Conservation (phyloP, 2,329 filamentous ascomycete genomes). For the Bipolaris cookei region DNA sequence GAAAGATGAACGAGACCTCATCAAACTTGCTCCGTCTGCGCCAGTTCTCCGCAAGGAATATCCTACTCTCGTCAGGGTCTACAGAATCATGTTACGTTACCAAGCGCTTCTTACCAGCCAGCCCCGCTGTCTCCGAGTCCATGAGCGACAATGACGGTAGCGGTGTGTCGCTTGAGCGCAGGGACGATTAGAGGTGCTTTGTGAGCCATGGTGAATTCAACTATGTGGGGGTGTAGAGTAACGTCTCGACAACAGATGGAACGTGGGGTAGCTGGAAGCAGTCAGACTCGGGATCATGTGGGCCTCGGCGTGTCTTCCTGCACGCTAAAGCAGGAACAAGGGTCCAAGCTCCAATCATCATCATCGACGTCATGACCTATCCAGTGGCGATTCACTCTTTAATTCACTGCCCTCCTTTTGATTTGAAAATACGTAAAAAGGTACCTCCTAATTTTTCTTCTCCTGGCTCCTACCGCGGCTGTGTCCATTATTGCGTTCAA, state of each 20-base stretch:
- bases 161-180: conserved; percentile 82
- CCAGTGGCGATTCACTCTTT: conserved; percentile 9
- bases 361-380: conserved; percentile 43
- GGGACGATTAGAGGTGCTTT: conserved; percentile 71
- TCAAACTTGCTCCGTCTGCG: conserved; percentile 78
- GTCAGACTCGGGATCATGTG: conserved; percentile 13
- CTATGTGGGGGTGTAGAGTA: conserved; percentile 4
- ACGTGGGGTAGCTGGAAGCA: conserved; percentile 24
- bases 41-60: conserved; percentile 85
- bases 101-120: conserved; percentile 66
- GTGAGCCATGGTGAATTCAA: conserved; percentile 34
- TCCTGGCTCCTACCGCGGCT: not conserved
- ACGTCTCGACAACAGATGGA: conserved; percentile 11
- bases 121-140: conserved; percentile 82
- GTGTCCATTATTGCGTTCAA: not conserved
- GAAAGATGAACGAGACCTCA: conserved; percentile 92
- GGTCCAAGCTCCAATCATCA: conserved; percentile 40
- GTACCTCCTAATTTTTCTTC: not conserved
- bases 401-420: not conserved
- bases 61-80: conserved; percentile 54
- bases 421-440: not conserved
- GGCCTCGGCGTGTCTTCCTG: conserved; percentile 24
- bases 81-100: not conserved
- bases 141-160: conserved; percentile 92
- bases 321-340: conserved; percentile 34